These are phyloP conservation scores for Neofusicoccum sp. DNA, from an alignment of 2,329 filamentous ascomycete genomes.

Conservation along the genomic window DNA sequence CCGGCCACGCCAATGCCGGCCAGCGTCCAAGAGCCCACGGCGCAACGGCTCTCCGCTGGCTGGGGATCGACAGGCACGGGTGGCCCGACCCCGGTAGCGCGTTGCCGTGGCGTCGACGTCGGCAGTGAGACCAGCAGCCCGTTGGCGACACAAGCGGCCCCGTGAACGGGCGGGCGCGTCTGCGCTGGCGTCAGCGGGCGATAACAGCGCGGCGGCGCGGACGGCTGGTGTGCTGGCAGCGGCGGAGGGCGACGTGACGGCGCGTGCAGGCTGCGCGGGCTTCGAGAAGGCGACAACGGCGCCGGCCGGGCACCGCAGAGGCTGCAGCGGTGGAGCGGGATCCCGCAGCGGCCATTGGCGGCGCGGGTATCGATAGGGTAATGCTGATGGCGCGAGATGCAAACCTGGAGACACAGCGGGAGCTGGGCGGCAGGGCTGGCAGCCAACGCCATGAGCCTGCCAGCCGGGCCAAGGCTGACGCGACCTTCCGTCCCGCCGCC, in stretches of 20 bases:
- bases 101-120: background rate
- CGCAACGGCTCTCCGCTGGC: slow-evolving; percentile 17
- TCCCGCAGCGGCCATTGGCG: background rate
- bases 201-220: background rate
- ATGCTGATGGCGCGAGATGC: background rate
- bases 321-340: background rate
- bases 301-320: too few species aligned
- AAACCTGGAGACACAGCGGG: slow-evolving; percentile 9
- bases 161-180: too few species aligned
- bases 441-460: background rate
- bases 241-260: slow-evolving; percentile 1
- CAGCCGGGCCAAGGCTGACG: background rate
- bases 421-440: slow-evolving; percentile 4
- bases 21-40: background rate
- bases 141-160: too few species aligned
- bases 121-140: too few species aligned
- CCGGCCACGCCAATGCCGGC: background rate
- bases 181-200: background rate
- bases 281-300: background rate
- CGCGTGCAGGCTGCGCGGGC: too few species aligned
- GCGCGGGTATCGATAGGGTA: slow-evolving; percentile 7
- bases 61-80: slow-evolving; percentile 16
- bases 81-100: slow-evolving; percentile 2
- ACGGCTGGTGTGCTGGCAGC: background rate
- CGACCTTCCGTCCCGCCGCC: background rate